phyloP scores from a whole-genome alignment of 768 basidiomycete genomes.

The Gelatoporia subvermispora region DNA sequence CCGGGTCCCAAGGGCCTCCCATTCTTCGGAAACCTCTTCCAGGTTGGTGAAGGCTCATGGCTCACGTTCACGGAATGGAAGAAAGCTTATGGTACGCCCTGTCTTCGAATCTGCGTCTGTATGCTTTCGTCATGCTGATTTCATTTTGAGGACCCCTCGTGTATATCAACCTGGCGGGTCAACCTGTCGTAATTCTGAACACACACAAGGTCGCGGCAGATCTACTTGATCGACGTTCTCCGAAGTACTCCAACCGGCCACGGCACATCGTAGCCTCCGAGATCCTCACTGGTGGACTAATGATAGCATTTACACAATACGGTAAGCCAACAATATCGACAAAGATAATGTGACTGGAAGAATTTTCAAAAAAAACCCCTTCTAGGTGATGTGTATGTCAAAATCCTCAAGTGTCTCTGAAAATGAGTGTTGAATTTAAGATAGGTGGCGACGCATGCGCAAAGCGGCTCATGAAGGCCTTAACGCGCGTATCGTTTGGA shows the following conservation, averaged over 20 bases:
- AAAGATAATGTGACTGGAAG: too few species aligned
- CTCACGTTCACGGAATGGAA: constrained; percentile 4
- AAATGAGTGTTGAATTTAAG: too few species aligned
- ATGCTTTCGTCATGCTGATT: constrained; percentile 10
- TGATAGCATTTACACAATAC: constrained; percentile 12
- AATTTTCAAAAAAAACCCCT: too few species aligned
- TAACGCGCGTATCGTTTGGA: not conserved
- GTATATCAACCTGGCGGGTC: constrained; percentile 17
- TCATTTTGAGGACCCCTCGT: constrained; percentile 4
- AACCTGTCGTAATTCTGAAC: constrained; percentile 22
- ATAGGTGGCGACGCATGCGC: constrained; percentile 1
- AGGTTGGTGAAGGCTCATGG: constrained; percentile 8
- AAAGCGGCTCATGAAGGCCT: not conserved
- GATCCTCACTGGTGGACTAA: constrained; percentile 13
- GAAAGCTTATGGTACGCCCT: constrained; percentile 15
- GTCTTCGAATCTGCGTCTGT: constrained; percentile 9
- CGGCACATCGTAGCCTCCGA: constrained; percentile 11
- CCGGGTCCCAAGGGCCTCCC: not conserved
- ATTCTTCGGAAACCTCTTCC: constrained; percentile 2
- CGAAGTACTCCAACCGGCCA: constrained; percentile 24
- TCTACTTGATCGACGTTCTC: constrained; percentile 23
- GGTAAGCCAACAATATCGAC: too few species aligned
- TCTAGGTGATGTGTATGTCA: too few species aligned
- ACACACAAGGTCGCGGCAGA: constrained; percentile 22
- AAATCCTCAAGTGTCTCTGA: too few species aligned